phyloP scores from a whole-genome alignment of 257 asterid genomes.

The Gynochthodes officinalis region DNA sequence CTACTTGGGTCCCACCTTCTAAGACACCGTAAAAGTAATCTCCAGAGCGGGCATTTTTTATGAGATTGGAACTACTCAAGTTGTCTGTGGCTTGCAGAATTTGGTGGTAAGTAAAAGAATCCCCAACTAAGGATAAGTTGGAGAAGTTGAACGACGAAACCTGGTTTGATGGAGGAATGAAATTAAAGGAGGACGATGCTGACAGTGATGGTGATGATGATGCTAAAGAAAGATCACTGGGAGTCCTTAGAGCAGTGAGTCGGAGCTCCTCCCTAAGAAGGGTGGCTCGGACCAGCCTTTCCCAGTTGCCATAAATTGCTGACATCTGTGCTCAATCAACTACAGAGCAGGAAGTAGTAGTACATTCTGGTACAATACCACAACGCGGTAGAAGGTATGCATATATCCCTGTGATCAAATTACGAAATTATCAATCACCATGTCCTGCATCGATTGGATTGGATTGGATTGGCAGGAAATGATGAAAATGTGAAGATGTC shows the following conservation, averaged over 20 bases:
- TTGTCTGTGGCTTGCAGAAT: constrained; percentile 1
- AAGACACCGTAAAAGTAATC: constrained; percentile 5
- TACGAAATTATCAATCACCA: too few species aligned
- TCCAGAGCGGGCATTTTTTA: not conserved
- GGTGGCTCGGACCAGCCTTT: constrained; percentile 1
- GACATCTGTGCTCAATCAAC: not conserved
- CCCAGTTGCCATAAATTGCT: constrained; percentile 10
- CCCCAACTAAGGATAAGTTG: not conserved
- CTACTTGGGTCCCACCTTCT: not conserved
- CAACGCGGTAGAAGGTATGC: too few species aligned
- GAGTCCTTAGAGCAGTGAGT: not conserved
- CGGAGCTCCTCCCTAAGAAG: constrained; percentile 13
- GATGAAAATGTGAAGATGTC: too few species aligned
- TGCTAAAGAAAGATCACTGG: not conserved
- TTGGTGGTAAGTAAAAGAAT: constrained; percentile 3
- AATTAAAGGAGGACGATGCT: not conserved
- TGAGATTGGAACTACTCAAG: not conserved
- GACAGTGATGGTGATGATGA: not conserved
- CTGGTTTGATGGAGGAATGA: not conserved
- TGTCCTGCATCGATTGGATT: too few species aligned
- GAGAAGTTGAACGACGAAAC: not conserved
- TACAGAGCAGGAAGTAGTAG: too few species aligned
- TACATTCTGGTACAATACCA: too few species aligned
- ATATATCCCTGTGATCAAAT: too few species aligned
- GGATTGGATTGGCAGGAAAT: too few species aligned